Percentiles rank a stretch among this genome's conserved stretches.
Conservation (phyloP, 2,329 filamentous ascomycete species). For the Aspergillus sp. region DNA sequence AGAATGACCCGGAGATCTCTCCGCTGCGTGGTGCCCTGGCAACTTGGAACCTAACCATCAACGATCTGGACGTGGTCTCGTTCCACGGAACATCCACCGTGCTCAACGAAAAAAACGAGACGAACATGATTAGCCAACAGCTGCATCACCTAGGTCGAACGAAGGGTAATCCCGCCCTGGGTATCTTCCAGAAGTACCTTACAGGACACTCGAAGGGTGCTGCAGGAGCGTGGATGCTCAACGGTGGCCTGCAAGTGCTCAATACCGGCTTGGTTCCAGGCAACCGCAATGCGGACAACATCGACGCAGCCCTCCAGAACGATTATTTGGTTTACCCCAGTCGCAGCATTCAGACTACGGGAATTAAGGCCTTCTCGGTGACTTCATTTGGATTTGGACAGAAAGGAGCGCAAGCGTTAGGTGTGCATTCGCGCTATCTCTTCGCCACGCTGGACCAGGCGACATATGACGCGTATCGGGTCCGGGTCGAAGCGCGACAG, state of each 20-base stretch:
- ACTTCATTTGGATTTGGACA: slow-evolving; percentile 9
- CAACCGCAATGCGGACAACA: slow-evolving; percentile 94
- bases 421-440: slow-evolving; percentile 9
- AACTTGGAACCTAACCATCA: slow-evolving; percentile 35
- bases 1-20: background rate
- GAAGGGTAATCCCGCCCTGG: slow-evolving; percentile 89
- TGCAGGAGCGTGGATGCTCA: slow-evolving; percentile 97
- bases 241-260: slow-evolving; percentile 89
- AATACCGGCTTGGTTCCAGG: slow-evolving; percentile 89
- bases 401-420: slow-evolving; percentile 5
- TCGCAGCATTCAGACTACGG: background rate
- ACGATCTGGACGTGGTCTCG: slow-evolving; percentile 86
- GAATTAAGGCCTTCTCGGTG: slow-evolving; percentile 3
- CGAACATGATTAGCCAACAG: slow-evolving; percentile 89
- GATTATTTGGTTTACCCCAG: slow-evolving; percentile 58
- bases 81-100: slow-evolving; percentile 98
- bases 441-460: background rate
- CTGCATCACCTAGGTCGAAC: slow-evolving; percentile 85
- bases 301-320: slow-evolving; percentile 91
- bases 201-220: slow-evolving; percentile 97
- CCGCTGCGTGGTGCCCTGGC: slow-evolving; percentile 6
- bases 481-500: background rate
- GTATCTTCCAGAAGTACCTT: slow-evolving; percentile 97
- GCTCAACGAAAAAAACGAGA: slow-evolving; percentile 98
- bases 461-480: background rate